phyloP scores from a whole-genome alignment of 106 monocot genomes.

The Hemerocallis citrina region DNA sequence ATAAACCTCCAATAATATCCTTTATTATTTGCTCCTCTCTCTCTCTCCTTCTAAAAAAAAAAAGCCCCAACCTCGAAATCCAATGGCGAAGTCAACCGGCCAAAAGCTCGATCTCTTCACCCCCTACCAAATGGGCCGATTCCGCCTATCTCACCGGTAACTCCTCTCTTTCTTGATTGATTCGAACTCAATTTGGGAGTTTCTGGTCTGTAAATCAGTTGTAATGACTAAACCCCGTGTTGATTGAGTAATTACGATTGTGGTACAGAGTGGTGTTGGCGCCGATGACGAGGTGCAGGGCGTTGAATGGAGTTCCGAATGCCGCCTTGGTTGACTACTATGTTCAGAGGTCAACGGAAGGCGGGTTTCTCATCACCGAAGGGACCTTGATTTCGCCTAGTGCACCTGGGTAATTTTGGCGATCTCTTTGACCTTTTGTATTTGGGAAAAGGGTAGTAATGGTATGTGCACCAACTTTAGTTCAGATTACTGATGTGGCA shows the following conservation, averaged over 20 bases:
- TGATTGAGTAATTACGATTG: neutral
- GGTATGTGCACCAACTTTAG: too few relatives aligned
- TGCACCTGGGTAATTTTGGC: slow-evolving; percentile 43
- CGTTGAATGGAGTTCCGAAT: slow-evolving; percentile 41
- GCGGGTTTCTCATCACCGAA: slow-evolving; percentile 61
- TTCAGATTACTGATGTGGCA: too few relatives aligned
- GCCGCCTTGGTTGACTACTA: slow-evolving; percentile 45
- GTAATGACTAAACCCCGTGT: neutral
- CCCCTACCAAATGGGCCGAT: slow-evolving; percentile 55
- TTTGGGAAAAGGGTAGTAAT: too few relatives aligned
- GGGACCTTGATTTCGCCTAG: slow-evolving; percentile 54
- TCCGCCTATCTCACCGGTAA: slow-evolving; percentile 56
- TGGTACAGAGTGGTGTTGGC: slow-evolving; percentile 51
- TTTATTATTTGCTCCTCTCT: too few relatives aligned
- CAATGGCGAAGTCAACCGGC: slow-evolving; percentile 7
- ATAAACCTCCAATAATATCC: neutral
- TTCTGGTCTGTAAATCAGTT: neutral
- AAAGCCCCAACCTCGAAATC: neutral
- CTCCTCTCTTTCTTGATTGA: neutral
- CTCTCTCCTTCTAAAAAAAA: neutral
- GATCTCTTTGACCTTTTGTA: neutral
- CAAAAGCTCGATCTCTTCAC: slow-evolving; percentile 34
- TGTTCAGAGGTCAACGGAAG: slow-evolving; percentile 46
- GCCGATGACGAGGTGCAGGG: slow-evolving; percentile 73
- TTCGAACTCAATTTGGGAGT: neutral